These are phyloP conservation scores for Blastocystis sp. DNA, from an alignment of 352 stramenopile genomes.

Conservation along the genomic window DNA sequence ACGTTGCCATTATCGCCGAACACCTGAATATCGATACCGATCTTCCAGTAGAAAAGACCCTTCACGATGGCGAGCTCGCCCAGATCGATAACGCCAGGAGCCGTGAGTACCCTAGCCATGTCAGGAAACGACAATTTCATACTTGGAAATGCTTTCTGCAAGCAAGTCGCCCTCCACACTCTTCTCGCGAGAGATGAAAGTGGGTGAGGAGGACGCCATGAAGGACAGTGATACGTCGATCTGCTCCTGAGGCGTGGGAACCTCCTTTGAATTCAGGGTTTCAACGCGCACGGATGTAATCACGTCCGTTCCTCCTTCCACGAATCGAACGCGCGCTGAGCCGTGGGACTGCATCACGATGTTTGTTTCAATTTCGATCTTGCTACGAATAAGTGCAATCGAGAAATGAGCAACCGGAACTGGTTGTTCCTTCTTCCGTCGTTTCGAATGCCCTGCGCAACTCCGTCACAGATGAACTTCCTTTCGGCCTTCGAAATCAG, in stretches of 20 bases:
- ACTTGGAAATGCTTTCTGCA: conserved; percentile 40
- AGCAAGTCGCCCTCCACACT: conserved; percentile 21
- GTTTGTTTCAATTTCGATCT: conserved; percentile 49
- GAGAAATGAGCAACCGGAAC: not conserved
- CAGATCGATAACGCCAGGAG: conserved; percentile 13
- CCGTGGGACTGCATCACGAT: conserved; percentile 40
- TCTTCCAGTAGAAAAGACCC: conserved; percentile 30
- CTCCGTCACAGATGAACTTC: conserved; percentile 51
- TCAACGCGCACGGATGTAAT: conserved; percentile 51
- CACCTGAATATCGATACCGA: conserved; percentile 49
- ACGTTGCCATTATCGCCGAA: conserved; percentile 38
- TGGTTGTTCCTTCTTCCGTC: conserved; percentile 43
- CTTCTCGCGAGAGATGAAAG: not conserved
- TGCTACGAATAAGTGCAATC: not conserved
- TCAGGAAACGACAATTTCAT: not conserved
- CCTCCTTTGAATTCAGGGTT: not conserved
- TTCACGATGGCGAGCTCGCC: conserved; percentile 13
- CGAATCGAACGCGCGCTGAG: conserved; percentile 41
- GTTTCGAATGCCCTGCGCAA: conserved; percentile 25
- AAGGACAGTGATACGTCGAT: conserved; percentile 5
- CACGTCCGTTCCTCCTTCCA: conserved; percentile 30
- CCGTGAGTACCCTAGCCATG: conserved; percentile 22
- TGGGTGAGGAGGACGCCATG: conserved; percentile 7
- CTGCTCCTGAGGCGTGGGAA: not conserved
- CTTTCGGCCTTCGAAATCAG: conserved; percentile 40